Percentiles rank a stretch among this genome's conserved stretches.
These are phyloP conservation scores for Psilocybe azurescens DNA, from an alignment of 768 basidiomycete genomes.

Conservation along the genomic window DNA sequence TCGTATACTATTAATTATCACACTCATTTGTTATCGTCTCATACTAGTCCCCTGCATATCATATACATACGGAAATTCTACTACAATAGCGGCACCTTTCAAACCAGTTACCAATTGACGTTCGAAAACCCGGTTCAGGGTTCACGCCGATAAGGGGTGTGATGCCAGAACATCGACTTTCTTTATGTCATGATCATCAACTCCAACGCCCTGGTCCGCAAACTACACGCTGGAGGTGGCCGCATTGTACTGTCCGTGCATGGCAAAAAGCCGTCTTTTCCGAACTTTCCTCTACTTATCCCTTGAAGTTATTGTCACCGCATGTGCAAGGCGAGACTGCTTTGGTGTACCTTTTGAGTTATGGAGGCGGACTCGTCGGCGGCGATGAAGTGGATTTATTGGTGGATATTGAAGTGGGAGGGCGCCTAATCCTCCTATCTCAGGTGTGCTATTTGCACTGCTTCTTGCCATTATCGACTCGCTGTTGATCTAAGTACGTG, in stretches of 20 bases:
- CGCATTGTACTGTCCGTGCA: constrained; percentile 58
- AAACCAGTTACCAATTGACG: not conserved
- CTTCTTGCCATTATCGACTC: not conserved
- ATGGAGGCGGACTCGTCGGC: constrained; percentile 91
- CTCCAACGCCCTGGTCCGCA: constrained; percentile 19
- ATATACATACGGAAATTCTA: constrained; percentile 9
- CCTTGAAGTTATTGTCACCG: constrained; percentile 87
- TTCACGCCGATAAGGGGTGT: not conserved
- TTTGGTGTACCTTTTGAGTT: constrained; percentile 80
- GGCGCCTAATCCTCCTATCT: constrained; percentile 76
- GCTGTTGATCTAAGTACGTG: not conserved
- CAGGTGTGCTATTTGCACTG: constrained; percentile 60
- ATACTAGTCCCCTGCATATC: not conserved
- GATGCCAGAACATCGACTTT: not conserved
- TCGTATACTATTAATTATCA: constrained; percentile 24
- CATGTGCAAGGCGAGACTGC: constrained; percentile 58
- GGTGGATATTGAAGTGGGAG: constrained; percentile 61
- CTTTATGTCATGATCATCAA: constrained; percentile 9
- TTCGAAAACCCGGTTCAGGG: not conserved
- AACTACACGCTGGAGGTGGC: constrained; percentile 55
- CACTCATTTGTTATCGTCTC: constrained; percentile 27
- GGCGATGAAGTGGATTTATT: constrained; percentile 75
- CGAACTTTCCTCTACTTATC: constrained; percentile 81
- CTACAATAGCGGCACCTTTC: not conserved
- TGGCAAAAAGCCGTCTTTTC: constrained; percentile 66